These are phyloP conservation scores for Colletotrichum sp. DNA, from an alignment of 2,329 filamentous ascomycete genomes.

Conservation along the genomic window DNA sequence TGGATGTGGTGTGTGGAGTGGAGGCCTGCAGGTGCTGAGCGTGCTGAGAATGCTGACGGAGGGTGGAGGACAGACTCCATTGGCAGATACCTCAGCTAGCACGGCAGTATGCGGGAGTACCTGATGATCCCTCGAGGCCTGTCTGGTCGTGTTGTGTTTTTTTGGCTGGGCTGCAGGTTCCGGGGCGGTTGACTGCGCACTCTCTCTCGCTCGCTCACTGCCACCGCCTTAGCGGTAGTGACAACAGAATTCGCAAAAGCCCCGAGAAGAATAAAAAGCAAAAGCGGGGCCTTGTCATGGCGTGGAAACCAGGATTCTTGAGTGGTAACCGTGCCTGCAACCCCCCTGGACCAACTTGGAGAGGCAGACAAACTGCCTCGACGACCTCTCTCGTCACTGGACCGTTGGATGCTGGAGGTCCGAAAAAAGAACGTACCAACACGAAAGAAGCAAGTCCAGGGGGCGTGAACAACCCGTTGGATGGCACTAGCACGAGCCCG, in stretches of 20 bases:
- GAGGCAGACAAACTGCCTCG: not conserved
- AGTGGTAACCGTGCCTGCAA: not conserved
- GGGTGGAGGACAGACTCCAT: not conserved
- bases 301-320: not conserved
- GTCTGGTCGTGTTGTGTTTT: not conserved
- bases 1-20: not conserved
- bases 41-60: not conserved
- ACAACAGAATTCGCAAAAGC: conserved; percentile 12
- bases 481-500: not conserved
- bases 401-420: conserved; percentile 1
- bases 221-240: not conserved
- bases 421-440: not conserved
- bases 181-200: not conserved
- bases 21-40: not conserved
- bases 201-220: not conserved
- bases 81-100: not conserved
- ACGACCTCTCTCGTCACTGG: not conserved
- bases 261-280: conserved; percentile 14
- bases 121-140: not conserved
- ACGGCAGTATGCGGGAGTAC: not conserved
- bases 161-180: not conserved
- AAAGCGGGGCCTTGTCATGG: not conserved
- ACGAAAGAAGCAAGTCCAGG: conserved; percentile 8
- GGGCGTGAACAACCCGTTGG: conserved; percentile 4
- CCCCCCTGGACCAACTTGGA: not conserved